Conservation (phyloP, 352 stramenopile species). For the Phytophthora sojae region DNA sequence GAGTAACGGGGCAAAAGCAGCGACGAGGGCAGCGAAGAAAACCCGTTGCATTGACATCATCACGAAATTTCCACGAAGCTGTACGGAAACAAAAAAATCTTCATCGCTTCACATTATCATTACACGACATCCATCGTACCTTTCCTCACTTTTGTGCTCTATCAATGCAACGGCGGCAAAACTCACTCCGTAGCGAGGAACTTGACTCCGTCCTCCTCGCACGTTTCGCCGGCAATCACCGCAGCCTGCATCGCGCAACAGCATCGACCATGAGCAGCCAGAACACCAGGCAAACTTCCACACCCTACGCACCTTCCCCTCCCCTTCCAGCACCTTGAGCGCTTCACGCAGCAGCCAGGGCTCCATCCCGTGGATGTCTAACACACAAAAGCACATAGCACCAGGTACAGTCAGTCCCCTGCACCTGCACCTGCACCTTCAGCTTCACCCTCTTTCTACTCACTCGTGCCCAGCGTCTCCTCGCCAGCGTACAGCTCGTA, state of each 20-base stretch:
- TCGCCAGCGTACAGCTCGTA: conserved; percentile 89
- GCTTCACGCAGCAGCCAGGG: conserved; percentile 84
- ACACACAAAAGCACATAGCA: neutral
- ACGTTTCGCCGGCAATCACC: conserved; percentile 83
- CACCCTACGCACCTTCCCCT: conserved; percentile 64
- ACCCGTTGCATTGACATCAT: neutral
- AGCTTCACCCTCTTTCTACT: conserved; percentile 13
- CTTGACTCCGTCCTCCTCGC: conserved; percentile 88
- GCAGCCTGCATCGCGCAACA: conserved; percentile 46
- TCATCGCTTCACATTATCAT: conserved; percentile 33
- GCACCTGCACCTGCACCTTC: neutral
- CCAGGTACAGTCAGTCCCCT: neutral
- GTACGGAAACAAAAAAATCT: neutral
- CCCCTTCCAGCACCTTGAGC: conserved; percentile 73
- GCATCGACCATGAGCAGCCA: neutral
- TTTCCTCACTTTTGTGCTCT: conserved; percentile 10
- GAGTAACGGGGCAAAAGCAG: too few relatives aligned
- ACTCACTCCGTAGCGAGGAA: conserved; percentile 74
- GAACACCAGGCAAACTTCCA: neutral
- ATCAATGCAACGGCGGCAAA: neutral
- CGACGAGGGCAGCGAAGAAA: neutral
- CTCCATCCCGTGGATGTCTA: conserved; percentile 86
- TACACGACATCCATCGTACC: conserved; percentile 23
- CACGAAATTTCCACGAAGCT: neutral
- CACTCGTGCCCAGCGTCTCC: conserved; percentile 82